Evolutionary conservation across 1,139 yeast species (phyloP).

Genomic region (Nakaseomyces bracarensis): DNA sequence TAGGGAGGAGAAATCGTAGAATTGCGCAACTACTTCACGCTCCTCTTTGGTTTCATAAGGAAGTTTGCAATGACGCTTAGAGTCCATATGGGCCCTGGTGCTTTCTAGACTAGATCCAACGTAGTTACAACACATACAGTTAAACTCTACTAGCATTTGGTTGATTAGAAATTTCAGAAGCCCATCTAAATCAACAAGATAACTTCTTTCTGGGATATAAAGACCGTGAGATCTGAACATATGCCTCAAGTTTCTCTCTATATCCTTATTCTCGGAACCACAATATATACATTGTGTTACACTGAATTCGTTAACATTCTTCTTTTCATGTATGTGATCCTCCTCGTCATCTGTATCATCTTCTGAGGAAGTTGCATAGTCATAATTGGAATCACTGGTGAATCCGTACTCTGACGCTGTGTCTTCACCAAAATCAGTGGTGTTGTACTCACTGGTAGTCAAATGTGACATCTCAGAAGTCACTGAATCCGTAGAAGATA

Average conservation of each 20-base stretch:
- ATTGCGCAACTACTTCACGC: constrained; percentile 68
- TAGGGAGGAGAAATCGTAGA: constrained; percentile 75
- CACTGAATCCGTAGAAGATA: constrained; percentile 48
- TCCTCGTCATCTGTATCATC: constrained; percentile 25
- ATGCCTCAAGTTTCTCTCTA: constrained; percentile 64
- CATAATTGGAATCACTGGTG: constrained; percentile 38
- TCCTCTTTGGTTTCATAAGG: constrained; percentile 85
- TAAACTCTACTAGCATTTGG: constrained; percentile 75
- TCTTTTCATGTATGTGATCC: constrained; percentile 4
- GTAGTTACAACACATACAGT: constrained; percentile 75
- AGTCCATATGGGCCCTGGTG: constrained; percentile 80
- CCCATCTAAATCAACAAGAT: constrained; percentile 61
- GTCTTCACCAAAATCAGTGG: constrained; percentile 39
- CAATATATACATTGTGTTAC: constrained; percentile 36
- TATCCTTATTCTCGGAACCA: constrained; percentile 34
- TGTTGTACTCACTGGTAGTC: constrained; percentile 34
- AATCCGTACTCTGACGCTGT: constrained; percentile 45
- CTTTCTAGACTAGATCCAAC: constrained; percentile 80
- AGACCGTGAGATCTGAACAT: constrained; percentile 76
- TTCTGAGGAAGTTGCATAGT: constrained; percentile 31
- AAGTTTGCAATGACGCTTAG: constrained; percentile 78
- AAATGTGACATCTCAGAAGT: constrained; percentile 55
- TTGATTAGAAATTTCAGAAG: constrained; percentile 69
- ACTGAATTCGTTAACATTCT: background rate
- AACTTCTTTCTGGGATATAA: constrained; percentile 75